These are phyloP conservation scores for Aechmea fasciata DNA, from an alignment of 176 grass and related monocot genomes.

Conservation along the genomic window DNA sequence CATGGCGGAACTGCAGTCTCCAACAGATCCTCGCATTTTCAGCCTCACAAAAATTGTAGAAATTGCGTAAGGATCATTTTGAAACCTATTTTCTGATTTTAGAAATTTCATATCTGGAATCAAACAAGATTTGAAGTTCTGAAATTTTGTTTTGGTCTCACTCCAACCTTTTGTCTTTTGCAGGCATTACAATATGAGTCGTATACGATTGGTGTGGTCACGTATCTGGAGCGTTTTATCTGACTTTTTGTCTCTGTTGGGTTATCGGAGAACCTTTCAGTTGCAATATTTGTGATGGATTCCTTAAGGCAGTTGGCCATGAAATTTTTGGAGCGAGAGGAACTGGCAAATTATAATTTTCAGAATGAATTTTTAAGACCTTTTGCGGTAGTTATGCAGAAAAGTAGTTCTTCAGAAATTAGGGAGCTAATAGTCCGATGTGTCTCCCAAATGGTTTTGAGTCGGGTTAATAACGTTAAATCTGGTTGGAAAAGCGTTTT, in stretches of 20 bases:
- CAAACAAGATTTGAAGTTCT: constrained; percentile 17
- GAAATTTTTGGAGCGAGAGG: constrained; percentile 97
- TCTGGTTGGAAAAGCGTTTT: constrained; percentile 98
- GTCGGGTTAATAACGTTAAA: constrained; percentile 88
- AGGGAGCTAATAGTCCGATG: constrained; percentile 89
- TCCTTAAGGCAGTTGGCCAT: constrained; percentile 87
- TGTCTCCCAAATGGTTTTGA: constrained; percentile 95
- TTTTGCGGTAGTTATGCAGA: constrained; percentile 89
- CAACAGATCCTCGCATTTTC: constrained; percentile 83
- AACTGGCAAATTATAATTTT: constrained; percentile 93
- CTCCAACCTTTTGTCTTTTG: constrained; percentile 27
- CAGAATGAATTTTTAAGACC: constrained; percentile 96
- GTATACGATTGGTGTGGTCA: constrained; percentile 89
- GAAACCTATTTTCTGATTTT: constrained; percentile 14
- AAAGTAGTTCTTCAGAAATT: constrained; percentile 73
- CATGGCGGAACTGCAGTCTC: constrained; percentile 85
- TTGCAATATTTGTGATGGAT: constrained; percentile 98
- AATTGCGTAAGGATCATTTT: constrained; percentile 64
- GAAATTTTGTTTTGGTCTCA: constrained; percentile 18
- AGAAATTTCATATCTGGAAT: background rate
- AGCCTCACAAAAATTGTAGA: constrained; percentile 99
- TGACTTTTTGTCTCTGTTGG: constrained; percentile 97
- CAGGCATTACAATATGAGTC: constrained; percentile 96
- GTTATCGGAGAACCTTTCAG: constrained; percentile 85
- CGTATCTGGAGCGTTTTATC: constrained; percentile 89